Percentiles rank a stretch among this genome's conserved stretches.
Conservation (phyloP, 208 protist genomes). For the Leishmania tarentolae region DNA sequence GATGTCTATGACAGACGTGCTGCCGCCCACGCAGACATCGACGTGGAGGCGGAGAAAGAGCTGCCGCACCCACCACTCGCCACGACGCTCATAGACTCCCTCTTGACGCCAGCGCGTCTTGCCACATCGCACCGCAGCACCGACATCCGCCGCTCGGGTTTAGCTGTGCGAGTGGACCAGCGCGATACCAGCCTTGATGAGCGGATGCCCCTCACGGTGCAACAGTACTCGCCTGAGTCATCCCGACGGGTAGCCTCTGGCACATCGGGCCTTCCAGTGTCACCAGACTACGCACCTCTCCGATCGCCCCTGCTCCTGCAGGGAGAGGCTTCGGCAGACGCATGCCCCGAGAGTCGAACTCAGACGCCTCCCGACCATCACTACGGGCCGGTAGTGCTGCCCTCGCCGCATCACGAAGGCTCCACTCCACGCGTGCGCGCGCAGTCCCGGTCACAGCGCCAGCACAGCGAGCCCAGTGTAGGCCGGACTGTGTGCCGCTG, state of each 20-base stretch:
- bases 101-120: neutral
- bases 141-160: neutral
- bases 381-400: neutral
- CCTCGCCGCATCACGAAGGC: neutral
- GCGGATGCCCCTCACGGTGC: neutral
- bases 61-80: neutral
- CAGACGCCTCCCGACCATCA: neutral
- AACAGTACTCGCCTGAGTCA: neutral
- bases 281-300: neutral
- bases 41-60: neutral
- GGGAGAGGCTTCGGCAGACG: neutral
- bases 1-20: neutral
- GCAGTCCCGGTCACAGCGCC: neutral
- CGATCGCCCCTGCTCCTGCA: neutral
- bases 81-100: neutral
- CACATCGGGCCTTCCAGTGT: neutral
- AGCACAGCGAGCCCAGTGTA: slow-evolving; percentile 11
- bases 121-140: neutral
- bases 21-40: neutral
- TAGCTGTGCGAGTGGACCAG: neutral
- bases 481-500: slow-evolving; percentile 40
- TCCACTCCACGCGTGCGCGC: neutral
- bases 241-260: neutral
- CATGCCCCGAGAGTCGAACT: neutral
- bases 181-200: neutral